phyloP scores from a whole-genome alignment of 2,329 filamentous ascomycete genomes.

The Lachnellula cervina region DNA sequence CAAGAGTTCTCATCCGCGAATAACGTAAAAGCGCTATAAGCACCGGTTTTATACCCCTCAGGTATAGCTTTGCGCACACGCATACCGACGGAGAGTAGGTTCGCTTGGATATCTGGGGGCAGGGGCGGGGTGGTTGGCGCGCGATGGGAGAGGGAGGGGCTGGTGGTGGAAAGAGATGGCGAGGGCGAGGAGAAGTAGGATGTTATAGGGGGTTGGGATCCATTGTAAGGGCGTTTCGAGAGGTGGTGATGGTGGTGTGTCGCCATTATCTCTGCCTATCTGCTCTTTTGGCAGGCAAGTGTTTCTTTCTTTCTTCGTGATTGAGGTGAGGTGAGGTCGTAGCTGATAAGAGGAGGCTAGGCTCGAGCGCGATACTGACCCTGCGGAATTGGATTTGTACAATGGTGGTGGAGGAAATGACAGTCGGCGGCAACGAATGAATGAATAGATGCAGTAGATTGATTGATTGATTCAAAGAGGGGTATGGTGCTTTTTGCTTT shows the following conservation, averaged over 20 bases:
- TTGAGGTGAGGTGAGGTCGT: neutral
- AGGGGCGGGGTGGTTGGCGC: conserved; percentile 16
- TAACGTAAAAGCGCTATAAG: conserved; percentile 47
- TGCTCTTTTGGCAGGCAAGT: neutral
- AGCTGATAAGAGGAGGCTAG: neutral
- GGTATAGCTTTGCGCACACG: conserved; percentile 87
- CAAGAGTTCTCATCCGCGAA: conserved; percentile 39
- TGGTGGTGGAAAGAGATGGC: conserved; percentile 23
- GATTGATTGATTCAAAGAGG: too few relatives aligned
- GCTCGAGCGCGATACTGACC: too few relatives aligned
- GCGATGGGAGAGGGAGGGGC: conserved; percentile 37
- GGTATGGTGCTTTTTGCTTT: too few relatives aligned
- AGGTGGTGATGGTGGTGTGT: conserved; percentile 20
- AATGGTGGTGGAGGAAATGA: too few relatives aligned
- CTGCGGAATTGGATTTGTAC: too few relatives aligned
- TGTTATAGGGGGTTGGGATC: conserved; percentile 54
- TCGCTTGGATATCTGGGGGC: conserved; percentile 62
- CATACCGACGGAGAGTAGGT: conserved; percentile 90
- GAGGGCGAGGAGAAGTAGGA: conserved; percentile 48
- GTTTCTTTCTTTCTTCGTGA: too few relatives aligned
- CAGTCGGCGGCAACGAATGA: too few relatives aligned
- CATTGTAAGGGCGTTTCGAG: conserved; percentile 57
- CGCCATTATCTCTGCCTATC: conserved; percentile 16
- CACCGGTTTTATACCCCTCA: conserved; percentile 84
- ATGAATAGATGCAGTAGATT: too few relatives aligned